phyloP scores from a whole-genome alignment of 2,329 filamentous ascomycete genomes.

The Periglandula ipomoeae region DNA sequence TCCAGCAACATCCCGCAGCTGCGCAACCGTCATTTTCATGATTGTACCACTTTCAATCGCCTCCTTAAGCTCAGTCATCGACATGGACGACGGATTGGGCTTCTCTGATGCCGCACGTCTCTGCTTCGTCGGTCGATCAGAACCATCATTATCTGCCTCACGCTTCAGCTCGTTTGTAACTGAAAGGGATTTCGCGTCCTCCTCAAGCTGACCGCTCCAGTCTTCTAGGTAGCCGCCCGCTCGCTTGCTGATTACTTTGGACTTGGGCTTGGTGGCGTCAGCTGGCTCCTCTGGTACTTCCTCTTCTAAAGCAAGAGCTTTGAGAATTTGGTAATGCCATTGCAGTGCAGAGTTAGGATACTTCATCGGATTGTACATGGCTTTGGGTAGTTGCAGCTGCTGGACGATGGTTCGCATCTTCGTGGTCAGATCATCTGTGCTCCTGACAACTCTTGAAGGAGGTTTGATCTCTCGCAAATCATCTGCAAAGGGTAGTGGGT shows the following conservation, averaged over 20 bases:
- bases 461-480: conserved; percentile 73
- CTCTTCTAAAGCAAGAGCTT: conserved; percentile 84
- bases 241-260: conserved; percentile 81
- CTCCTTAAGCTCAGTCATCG: conserved; percentile 36
- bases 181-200: conserved; percentile 33
- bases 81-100: conserved; percentile 25
- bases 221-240: conserved; percentile 69
- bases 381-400: conserved; percentile 82
- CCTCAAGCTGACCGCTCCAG: conserved; percentile 62
- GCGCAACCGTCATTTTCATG: conserved; percentile 44
- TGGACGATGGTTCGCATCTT: conserved; percentile 75
- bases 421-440: conserved; percentile 66
- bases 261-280: conserved; percentile 78
- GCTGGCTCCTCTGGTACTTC: conserved; percentile 65
- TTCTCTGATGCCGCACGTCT: conserved; percentile 26
- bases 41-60: conserved; percentile 37
- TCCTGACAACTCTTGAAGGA: conserved; percentile 37
- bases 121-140: conserved; percentile 37
- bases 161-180: conserved; percentile 39
- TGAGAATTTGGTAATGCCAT: conserved; percentile 94
- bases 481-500: conserved; percentile 80
- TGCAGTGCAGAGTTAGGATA: conserved; percentile 91
- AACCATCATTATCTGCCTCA: conserved; percentile 35
- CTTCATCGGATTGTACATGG: conserved; percentile 70
- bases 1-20: conserved; percentile 40